Conservation (phyloP, 371 early-diverging fungal genomes). For the Zopfochytrium polystomum region DNA sequence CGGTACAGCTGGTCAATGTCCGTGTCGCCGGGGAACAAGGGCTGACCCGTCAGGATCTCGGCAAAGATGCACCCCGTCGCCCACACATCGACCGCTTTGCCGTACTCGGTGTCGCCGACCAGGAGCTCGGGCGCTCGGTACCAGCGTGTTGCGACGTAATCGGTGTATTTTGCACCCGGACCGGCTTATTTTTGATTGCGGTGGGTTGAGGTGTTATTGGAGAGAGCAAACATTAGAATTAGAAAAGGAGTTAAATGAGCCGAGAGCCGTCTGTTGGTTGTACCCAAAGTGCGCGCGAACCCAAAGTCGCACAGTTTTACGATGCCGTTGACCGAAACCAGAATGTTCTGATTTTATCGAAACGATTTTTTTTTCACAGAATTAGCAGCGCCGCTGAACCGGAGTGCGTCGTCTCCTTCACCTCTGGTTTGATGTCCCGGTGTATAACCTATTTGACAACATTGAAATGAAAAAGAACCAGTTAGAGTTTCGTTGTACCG, state of each 20-base stretch:
- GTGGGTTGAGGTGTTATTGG: neutral
- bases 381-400: neutral
- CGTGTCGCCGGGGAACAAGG: slow-evolving; percentile 58
- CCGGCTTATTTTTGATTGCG: slow-evolving; percentile 35
- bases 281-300: slow-evolving; percentile 58
- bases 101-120: slow-evolving; percentile 59
- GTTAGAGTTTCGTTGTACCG: neutral
- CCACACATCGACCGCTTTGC: slow-evolving; percentile 64
- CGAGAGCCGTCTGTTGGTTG: slow-evolving; percentile 1
- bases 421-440: slow-evolving; percentile 72
- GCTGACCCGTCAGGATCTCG: slow-evolving; percentile 59
- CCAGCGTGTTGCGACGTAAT: slow-evolving; percentile 72
- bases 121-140: slow-evolving; percentile 72
- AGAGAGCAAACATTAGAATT: neutral
- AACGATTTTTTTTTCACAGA: too few relatives aligned
- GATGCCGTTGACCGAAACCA: slow-evolving; percentile 58
- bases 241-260: neutral
- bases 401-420: slow-evolving; percentile 6
- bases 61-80: slow-evolving; percentile 72
- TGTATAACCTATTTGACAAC: slow-evolving; percentile 47
- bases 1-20: slow-evolving; percentile 55
- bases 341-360: slow-evolving; percentile 63
- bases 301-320: slow-evolving; percentile 74
- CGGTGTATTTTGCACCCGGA: slow-evolving; percentile 59
- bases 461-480: slow-evolving; percentile 2